Conservation (phyloP, 2,329 filamentous ascomycete genomes). For the Aspergillus pseudoviridinutans region DNA sequence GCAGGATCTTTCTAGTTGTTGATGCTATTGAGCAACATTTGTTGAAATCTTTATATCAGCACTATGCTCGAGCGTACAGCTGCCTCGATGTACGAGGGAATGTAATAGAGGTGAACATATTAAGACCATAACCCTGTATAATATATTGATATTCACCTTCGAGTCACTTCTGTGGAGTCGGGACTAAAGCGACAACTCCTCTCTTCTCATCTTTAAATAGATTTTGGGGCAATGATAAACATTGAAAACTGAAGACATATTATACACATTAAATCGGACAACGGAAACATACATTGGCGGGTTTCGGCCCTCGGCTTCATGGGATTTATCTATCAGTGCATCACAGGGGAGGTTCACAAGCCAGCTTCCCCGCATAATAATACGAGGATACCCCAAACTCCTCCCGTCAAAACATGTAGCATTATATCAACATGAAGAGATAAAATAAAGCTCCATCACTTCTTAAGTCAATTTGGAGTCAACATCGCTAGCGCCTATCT, state of each 20-base stretch:
- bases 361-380: not conserved
- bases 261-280: not conserved
- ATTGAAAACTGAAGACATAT: not conserved
- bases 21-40: not conserved
- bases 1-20: conserved; percentile 3
- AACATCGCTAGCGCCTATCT: not conserved
- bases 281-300: not conserved
- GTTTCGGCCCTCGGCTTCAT: not conserved
- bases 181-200: not conserved
- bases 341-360: too few species aligned
- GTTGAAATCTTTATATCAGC: not conserved
- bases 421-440: not conserved
- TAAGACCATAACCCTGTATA: not conserved
- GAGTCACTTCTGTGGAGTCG: not conserved
- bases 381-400: not conserved
- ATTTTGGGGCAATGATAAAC: not conserved
- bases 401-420: not conserved
- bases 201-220: not conserved
- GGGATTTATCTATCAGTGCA: too few species aligned
- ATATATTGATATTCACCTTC: not conserved
- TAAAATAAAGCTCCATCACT: not conserved
- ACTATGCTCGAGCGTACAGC: not conserved
- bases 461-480: not conserved
- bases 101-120: not conserved
- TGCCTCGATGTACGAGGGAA: not conserved